Evolutionary conservation across 2,329 filamentous ascomycete genomes (phyloP).

Genomic region (Diaporthe aspalathi): DNA sequence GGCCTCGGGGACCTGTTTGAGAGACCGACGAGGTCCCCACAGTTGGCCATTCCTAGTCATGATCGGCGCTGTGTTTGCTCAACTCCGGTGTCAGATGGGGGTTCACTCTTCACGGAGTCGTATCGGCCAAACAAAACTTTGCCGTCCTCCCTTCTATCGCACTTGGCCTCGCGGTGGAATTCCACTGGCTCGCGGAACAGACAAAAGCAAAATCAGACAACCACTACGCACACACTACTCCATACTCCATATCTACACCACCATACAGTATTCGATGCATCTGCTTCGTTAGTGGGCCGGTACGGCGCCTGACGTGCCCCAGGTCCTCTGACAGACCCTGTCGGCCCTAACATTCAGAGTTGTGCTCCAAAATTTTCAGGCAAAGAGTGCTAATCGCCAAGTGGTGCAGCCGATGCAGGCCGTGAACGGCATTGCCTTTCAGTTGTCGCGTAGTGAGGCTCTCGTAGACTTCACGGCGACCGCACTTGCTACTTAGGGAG

Average conservation of each 20-base stretch:
- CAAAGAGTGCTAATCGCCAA: background rate
- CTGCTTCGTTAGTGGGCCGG: background rate
- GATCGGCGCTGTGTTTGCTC: constrained; percentile 27
- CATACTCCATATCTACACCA: background rate
- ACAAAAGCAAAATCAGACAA: constrained; percentile 8
- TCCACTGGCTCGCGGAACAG: constrained; percentile 6
- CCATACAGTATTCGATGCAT: background rate
- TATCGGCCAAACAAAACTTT: constrained; percentile 30
- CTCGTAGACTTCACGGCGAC: no score
- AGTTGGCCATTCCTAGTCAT: constrained; percentile 31
- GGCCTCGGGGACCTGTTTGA: constrained; percentile 20
- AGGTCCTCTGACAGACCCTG: constrained; percentile 1
- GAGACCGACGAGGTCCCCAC: constrained; percentile 13
- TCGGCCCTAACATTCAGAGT: background rate
- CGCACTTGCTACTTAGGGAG: background rate
- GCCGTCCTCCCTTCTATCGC: constrained; percentile 4
- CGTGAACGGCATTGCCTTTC: background rate
- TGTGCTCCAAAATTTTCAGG: background rate
- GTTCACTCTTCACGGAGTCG: background rate
- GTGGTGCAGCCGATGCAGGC: background rate
- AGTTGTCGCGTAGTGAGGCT: background rate
- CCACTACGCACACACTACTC: background rate
- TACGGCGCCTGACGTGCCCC: background rate
- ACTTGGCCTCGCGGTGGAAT: constrained; percentile 1
- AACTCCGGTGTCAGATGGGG: constrained; percentile 18